Base-by-base conservation (phyloP, 805 yeast genomes). In the Kazachstania africana region DNA sequence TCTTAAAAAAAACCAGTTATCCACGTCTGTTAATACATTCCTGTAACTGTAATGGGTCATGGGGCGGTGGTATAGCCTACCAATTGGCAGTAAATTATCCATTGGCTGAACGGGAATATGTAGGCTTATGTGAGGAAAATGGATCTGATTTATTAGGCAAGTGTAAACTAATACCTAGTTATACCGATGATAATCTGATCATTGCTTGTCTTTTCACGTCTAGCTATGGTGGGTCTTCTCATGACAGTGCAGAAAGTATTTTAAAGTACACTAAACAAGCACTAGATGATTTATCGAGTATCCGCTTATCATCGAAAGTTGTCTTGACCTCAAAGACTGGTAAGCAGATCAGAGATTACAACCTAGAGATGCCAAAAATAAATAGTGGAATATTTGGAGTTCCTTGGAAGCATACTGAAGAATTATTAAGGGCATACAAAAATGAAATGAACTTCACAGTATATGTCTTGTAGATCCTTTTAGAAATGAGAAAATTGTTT, bases 31-130 rank as follows among this genome's bases (percentile, higher is more conserved):
- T 82, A 4, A 79, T 79, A 1, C 94, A 83, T 49, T 74, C 94
- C 0, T 83, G 94, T 47, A 83, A 83, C 48, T 74, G 84, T 24
- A 60, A 63, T 16, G 94, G 94, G 0, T 46, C 63, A 1, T 83
- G 94, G 94, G 91, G 91, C 4, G 88, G 82, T 3, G 95, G 94
- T 0, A 69, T 83, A 2, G 94, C 94, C 0, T 62, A 61, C 3
- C 68, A 57, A 16, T 71, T 83, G 45, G 68, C 64, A 16, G 33
- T 43, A 12, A 52, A 59, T 28, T 82, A 65, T 50, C 85, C 83
- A 2, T 45, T 59, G 2, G 70, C 88, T 4, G 78, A 70, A 43
- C 40, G 49, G 27, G 39, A 44, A 4, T 80, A 83, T 44, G 33
- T 40, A 9, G 37, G 43, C 9, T 21, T 45, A 8, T 53, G 59